Conservation (phyloP, 768 basidiomycete species). For the Gymnopilus dilepis region DNA sequence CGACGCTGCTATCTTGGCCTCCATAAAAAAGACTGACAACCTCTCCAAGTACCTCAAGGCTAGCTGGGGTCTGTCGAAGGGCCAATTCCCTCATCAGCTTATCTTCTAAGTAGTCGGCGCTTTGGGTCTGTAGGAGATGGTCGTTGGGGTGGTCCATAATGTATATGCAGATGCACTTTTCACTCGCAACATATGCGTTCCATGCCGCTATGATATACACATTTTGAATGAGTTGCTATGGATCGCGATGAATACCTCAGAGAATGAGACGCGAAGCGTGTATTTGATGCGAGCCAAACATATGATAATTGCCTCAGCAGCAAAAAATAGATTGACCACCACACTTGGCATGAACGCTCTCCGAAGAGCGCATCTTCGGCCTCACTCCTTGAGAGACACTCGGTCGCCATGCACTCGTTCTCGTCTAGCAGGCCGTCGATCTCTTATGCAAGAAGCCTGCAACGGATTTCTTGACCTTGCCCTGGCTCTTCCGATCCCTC, state of each 20-base stretch:
- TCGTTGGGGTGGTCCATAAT: conserved; percentile 1
- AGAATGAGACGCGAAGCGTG: not conserved
- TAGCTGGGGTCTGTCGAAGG: conserved; percentile 93
- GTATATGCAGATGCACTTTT: not conserved
- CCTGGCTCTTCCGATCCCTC: conserved; percentile 72
- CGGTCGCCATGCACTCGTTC: conserved; percentile 19
- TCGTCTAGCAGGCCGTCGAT: conserved; percentile 29
- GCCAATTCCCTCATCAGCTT: conserved; percentile 95
- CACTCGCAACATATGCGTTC: not conserved
- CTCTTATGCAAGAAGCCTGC: conserved; percentile 49
- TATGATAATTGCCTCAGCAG: conserved; percentile 34
- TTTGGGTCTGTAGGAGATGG: conserved; percentile 23
- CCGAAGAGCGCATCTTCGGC: conserved; percentile 35
- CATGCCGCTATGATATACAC: conserved; percentile 37
- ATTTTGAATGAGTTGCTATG: conserved; percentile 33
- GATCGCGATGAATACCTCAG: not conserved
- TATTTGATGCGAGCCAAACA: not conserved
- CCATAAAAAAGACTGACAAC: conserved; percentile 90
- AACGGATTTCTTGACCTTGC: conserved; percentile 81
- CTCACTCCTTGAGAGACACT: conserved; percentile 19
- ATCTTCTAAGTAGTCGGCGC: conserved; percentile 65
- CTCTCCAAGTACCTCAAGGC: conserved; percentile 93
- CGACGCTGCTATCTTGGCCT: conserved; percentile 78
- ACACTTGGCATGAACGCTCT: conserved; percentile 25
- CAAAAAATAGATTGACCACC: not conserved